These are phyloP conservation scores for Tilletia horrida DNA, from an alignment of 1,284 basidiomycete genomes.

Conservation along the genomic window DNA sequence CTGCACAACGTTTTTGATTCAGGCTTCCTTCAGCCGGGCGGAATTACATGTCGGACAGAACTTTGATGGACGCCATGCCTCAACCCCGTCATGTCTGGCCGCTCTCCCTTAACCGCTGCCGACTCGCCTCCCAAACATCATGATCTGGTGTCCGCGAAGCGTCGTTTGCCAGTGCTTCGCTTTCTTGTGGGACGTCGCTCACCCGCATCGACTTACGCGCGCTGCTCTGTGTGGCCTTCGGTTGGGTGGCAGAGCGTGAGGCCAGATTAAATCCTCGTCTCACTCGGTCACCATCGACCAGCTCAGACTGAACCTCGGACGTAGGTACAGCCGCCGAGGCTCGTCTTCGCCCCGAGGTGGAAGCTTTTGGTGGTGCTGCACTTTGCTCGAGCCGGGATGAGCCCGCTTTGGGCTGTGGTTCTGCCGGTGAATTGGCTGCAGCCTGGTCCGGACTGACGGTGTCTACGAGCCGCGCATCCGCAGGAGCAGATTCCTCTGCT, in stretches of 20 bases:
- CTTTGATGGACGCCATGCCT: too few species aligned
- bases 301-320: neutral
- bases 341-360: neutral
- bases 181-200: neutral
- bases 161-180: neutral
- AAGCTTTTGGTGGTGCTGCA: neutral
- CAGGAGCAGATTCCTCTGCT: neutral
- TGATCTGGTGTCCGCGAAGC: neutral
- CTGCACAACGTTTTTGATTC: too few species aligned
- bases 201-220: too few species aligned
- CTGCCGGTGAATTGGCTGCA: too few species aligned
- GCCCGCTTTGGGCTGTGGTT: too few species aligned
- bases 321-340: neutral
- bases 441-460: too few species aligned
- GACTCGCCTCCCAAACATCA: constrained; percentile 4
- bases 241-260: neutral
- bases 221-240: neutral
- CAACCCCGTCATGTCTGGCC: too few species aligned
- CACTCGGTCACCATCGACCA: neutral
- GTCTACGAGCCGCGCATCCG: neutral
- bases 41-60: too few species aligned
- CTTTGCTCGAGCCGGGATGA: too few species aligned
- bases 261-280: neutral
- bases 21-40: too few species aligned
- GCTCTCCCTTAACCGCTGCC: neutral